These are phyloP conservation scores for Corylus heterophylla DNA, from an alignment of 306 rosid genomes.

Conservation along the genomic window DNA sequence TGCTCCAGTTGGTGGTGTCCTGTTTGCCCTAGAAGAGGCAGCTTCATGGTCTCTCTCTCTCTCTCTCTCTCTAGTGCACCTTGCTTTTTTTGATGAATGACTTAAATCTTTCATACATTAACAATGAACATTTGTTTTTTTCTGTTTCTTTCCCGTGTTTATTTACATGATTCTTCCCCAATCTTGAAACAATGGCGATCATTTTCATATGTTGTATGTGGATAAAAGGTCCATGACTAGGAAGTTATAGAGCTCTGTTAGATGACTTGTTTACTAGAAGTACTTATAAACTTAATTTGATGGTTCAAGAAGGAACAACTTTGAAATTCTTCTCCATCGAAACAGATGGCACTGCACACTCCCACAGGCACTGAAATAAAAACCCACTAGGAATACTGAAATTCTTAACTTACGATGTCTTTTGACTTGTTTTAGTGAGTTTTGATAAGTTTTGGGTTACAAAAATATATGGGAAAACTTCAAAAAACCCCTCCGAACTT, in stretches of 20 bases:
- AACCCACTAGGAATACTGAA: not conserved
- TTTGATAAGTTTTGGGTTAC: not conserved
- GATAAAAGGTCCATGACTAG: not conserved
- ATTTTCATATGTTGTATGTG: not conserved
- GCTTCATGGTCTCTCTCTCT: slow-evolving; percentile 83
- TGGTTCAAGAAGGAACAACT: not conserved
- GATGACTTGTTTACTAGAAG: slow-evolving; percentile 6
- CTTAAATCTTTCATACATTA: no score
- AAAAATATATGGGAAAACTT: not conserved
- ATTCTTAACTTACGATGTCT: not conserved
- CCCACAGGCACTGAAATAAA: not conserved
- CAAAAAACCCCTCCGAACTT: no score
- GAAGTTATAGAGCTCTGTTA: not conserved
- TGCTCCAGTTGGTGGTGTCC: slow-evolving; percentile 95
- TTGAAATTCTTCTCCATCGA: not conserved
- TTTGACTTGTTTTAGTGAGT: not conserved
- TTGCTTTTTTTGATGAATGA: not conserved
- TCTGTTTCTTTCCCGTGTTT: not conserved
- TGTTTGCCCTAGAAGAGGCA: slow-evolving; percentile 92
- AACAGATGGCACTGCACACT: not conserved
- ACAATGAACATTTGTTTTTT: not conserved
- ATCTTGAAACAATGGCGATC: not conserved
- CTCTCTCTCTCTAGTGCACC: slow-evolving; percentile 19
- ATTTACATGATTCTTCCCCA: not conserved
- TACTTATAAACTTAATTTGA: not conserved